A percentile compares a stretch with the other conserved stretches of the same genome.
phyloP scores from a whole-genome alignment of 192 early-diverging fungal genomes.

The Gaertneriomyces sp. region DNA sequence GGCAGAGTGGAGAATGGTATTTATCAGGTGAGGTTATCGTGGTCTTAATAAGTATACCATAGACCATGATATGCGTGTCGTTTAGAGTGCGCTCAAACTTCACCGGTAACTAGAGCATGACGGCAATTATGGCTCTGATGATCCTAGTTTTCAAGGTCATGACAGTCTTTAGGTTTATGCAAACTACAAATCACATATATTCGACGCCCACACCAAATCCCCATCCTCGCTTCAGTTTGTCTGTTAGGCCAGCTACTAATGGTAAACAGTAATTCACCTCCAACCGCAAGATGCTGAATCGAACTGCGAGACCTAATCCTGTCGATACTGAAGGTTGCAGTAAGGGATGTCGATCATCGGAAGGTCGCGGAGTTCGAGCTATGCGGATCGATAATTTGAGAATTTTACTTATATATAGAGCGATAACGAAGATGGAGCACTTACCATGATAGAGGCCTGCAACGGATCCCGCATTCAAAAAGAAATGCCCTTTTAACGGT shows the following conservation, averaged over 20 bases:
- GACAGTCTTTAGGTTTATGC: no score
- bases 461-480: conserved; percentile 81
- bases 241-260: conserved; percentile 30
- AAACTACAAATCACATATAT: conserved; percentile 54
- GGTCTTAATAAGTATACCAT: no score
- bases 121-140: no score
- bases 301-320: conserved; percentile 81
- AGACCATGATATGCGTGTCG: no score
- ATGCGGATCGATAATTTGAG: background rate
- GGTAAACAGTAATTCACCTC: conserved; percentile 93
- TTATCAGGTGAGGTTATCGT: no score
- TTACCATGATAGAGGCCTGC: conserved; percentile 49
- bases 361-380: background rate
- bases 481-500: conserved; percentile 77
- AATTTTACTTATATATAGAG: background rate
- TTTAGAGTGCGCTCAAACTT: no score
- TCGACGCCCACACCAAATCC: conserved; percentile 85
- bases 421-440: conserved; percentile 24
- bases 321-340: conserved; percentile 64
- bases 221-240: conserved; percentile 63
- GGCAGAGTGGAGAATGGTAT: no score
- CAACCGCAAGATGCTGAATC: conserved; percentile 77
- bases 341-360: background rate
- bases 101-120: no score
- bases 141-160: no score